phyloP scores from a whole-genome alignment of 345 rosid species.

The Salix suchowensis region DNA sequence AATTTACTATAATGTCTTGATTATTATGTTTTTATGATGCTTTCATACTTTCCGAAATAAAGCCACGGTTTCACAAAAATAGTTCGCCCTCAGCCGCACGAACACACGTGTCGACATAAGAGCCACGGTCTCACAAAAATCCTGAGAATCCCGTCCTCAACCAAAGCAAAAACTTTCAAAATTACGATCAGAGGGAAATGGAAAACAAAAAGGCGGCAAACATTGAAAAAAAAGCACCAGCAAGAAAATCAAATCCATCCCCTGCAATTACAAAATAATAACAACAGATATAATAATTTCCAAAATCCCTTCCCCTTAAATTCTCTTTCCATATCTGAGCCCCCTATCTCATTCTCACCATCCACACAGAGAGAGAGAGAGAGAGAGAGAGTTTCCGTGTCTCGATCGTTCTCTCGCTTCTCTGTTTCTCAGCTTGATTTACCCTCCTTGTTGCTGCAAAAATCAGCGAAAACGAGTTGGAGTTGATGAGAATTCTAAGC shows the following conservation, averaged over 20 bases:
- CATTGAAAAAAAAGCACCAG: background rate
- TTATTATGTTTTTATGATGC: too few relatives aligned
- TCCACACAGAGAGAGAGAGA: too few relatives aligned
- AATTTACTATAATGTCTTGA: too few relatives aligned
- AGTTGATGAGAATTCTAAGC: background rate
- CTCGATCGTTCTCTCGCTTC: background rate
- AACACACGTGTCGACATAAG: background rate
- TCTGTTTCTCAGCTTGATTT: background rate
- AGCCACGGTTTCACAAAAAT: background rate
- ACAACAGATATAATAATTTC: background rate
- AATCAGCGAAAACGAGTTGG: background rate
- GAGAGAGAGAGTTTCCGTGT: background rate
- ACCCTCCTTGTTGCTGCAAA: background rate
- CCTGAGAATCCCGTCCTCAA: background rate
- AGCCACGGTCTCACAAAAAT: background rate
- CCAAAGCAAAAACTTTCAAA: background rate
- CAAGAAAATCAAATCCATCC: background rate
- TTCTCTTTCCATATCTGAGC: too few relatives aligned
- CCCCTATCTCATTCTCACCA: background rate
- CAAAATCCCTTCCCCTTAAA: too few relatives aligned
- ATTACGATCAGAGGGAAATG: background rate
- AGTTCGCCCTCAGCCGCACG: background rate
- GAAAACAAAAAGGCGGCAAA: background rate
- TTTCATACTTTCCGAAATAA: too few relatives aligned
- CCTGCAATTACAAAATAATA: background rate